Conservation (phyloP, 805 yeast genomes). For the Yarrowia sp. region DNA sequence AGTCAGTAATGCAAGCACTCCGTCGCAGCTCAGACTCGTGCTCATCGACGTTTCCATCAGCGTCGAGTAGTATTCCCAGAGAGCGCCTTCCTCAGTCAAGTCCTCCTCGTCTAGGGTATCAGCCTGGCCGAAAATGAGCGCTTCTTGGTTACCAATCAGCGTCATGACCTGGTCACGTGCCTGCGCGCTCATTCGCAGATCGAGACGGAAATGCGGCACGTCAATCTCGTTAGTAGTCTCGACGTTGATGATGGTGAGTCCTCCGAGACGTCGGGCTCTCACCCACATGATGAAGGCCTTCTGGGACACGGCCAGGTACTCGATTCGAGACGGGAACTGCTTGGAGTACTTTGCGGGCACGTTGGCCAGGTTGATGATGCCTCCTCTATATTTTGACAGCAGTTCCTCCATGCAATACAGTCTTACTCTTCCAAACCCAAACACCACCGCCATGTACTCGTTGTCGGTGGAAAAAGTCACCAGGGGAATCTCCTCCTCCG, state of each 20-base stretch:
- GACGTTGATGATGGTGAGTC: conserved; percentile 43
- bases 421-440: conserved; percentile 39
- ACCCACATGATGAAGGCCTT: conserved; percentile 43
- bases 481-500: conserved; percentile 20
- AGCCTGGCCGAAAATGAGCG: conserved; percentile 43
- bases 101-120: conserved; percentile 25
- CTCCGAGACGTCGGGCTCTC: conserved; percentile 43
- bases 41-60: conserved; percentile 40
- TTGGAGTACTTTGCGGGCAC: conserved; percentile 40
- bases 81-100: conserved; percentile 32
- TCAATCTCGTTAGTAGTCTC: conserved; percentile 43
- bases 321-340: conserved; percentile 44
- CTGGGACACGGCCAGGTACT: conserved; percentile 42
- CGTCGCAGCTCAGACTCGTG: conserved; percentile 32
- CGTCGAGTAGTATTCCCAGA: conserved; percentile 42
- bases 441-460: conserved; percentile 41
- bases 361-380: conserved; percentile 35
- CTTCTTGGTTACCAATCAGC: conserved; percentile 42
- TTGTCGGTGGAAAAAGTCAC: conserved; percentile 39
- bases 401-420: conserved; percentile 29
- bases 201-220: conserved; percentile 44
- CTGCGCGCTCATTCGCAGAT: conserved; percentile 41
- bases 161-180: conserved; percentile 41
- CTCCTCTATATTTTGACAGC: conserved; percentile 28
- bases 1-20: conserved; percentile 29